Evolutionary conservation across 208 protist species (phyloP), one percentile per base, ranked within the genome.

Genomic region (Angomonas ambiguus): DNA sequence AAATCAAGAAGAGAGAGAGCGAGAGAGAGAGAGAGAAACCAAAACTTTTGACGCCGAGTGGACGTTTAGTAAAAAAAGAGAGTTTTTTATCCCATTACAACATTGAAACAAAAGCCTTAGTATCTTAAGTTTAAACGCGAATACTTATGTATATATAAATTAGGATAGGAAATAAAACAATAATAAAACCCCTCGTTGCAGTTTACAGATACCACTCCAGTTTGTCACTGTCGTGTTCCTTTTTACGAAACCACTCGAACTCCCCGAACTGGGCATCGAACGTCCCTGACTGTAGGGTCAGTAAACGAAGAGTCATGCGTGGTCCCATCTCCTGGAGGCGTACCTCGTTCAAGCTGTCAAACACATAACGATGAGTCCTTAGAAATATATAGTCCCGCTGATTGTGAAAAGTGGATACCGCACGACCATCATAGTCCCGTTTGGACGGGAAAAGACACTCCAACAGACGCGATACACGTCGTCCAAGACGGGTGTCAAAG

Each of bases 301-400:
- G 69, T 34, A 98, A 77, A 13, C 91, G 69, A 32, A 98, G 67
- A 20, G 95, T 97, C 59, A 97, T 95, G 31, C 88, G 82, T 2
- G 95, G 95, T 10, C 95, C 95, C 79, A 98, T 89, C 69, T 98
- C 95, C 68, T 97, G 92, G 49, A 98, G 68, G 2, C 86, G 84
- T 51, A 97, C 92, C 42, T 80, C 86, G 24, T 95, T 82, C 16
- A 93, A 35, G 70, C 77, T 87, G 67, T 97, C 91, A 69, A 97
- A 97, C 59, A 97, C 86, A 79, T 97, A 98, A 28, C 92, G 84
- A 76, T 98, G 95, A 1, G 85, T 90, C 49, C 95, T 81, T 32
- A 98, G 66, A 60, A 97, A 97, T 42, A 98, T 96, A 73, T 96
- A 98, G 65, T 98, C 95, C 34, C 93, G 85, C 63, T 97, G 89